Percentiles rank a stretch among this genome's conserved stretches.
These are phyloP conservation scores for Xylaria acuta DNA, from an alignment of 495 filamentous ascomycete genomes.

Conservation along the genomic window DNA sequence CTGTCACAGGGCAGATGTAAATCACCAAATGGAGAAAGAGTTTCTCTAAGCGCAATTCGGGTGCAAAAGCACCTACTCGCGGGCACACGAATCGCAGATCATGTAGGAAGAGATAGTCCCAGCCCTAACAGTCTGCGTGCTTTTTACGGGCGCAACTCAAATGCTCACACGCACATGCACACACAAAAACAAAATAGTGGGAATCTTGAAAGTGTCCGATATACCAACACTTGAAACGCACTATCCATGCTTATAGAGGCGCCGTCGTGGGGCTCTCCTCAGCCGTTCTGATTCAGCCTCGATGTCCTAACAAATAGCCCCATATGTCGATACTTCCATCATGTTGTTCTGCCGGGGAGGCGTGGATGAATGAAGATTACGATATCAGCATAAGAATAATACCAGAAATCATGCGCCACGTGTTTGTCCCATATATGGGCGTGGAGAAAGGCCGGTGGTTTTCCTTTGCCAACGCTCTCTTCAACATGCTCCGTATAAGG, in stretches of 20 bases:
- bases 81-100: not conserved
- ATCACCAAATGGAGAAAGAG: not conserved
- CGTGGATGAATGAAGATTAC: not conserved
- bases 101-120: not conserved
- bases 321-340: not conserved
- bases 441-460: not conserved
- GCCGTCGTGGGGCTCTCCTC: not conserved
- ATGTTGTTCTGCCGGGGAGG: not conserved
- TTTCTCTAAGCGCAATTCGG: too few species aligned
- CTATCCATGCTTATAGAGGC: not conserved
- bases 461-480: not conserved
- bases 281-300: not conserved
- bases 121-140: not conserved
- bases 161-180: too few species aligned
- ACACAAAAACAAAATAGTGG: not conserved
- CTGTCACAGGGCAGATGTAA: not conserved
- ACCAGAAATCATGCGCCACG: not conserved
- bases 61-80: not conserved
- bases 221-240: not conserved
- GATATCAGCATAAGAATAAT: not conserved
- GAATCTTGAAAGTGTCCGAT: not conserved
- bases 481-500: not conserved
- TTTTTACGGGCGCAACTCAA: too few species aligned
- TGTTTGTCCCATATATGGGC: not conserved
- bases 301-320: not conserved